Evolutionary conservation across 306 rosid genomes (phyloP), one percentile per base, ranked within the genome.

Genomic region (Medicago ruthenica): DNA sequence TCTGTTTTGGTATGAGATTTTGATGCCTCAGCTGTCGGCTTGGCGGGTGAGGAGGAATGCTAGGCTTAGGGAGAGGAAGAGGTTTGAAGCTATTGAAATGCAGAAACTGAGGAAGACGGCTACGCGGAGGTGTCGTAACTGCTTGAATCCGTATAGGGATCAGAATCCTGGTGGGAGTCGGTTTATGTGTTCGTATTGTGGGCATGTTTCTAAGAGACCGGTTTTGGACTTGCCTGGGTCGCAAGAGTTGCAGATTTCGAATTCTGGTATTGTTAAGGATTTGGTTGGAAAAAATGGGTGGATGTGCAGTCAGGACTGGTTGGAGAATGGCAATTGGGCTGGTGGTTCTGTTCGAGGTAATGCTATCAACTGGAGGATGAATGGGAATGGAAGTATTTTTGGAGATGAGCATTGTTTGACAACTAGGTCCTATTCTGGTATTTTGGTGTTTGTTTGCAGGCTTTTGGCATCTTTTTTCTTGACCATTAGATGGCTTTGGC

Each of bases 101-200:
- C 99, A 90, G 82, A 96, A 92, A 84, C 86, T 96, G 53, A 77
- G 97, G 80, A 96, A 92, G 76, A 88, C 98, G 1, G 99, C 99
- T 7, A 96, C 97, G 0, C 85, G 97, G 77, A 81, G 98, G 69
- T 96, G 99, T 42, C 85, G 99, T 14, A 96, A 96, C 80, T 96
- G 99, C 80, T 88, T 88, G 88, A 92, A 91, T 57, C 97, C 98
- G 0, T 96, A 96, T 71, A 87, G 91, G 87, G 99, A 96, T 79
- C 99, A 96, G 87, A 96, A 96, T 77, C 99, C 99, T 16, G 97
- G 98, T 6, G 97, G 99, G 55, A 97, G 99, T 45, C 81, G 90
- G 67, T 96, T 92, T 86, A 92, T 96, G 99, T 96, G 99, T 80
- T 92, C 97, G 1, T 92, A 85, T 79, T 96, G 99, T 51, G 99